phyloP scores from a whole-genome alignment of 352 stramenopile species.

The Globisporangium cystogenes region DNA sequence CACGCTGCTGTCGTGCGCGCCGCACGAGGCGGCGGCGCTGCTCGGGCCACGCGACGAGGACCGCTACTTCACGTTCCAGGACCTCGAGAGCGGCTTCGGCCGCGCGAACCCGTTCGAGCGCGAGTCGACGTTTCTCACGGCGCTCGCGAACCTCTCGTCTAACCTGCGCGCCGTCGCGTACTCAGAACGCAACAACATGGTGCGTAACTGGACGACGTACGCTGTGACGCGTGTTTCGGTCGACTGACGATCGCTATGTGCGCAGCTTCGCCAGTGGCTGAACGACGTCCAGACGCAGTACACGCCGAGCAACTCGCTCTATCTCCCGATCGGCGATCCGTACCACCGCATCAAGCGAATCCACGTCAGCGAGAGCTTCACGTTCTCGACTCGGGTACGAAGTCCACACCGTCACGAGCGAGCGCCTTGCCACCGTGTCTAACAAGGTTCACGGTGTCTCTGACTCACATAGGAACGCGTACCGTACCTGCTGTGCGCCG shows the following conservation, averaged over 20 bases:
- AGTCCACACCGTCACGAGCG: not conserved
- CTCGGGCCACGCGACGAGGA: conserved; percentile 40
- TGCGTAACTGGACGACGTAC: conserved; percentile 16
- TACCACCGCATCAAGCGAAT: conserved; percentile 75
- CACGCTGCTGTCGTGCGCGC: conserved; percentile 16
- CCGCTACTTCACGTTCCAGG: conserved; percentile 62
- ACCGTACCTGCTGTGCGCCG: conserved; percentile 67
- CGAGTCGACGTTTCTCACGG: conserved; percentile 59
- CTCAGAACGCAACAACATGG: conserved; percentile 59
- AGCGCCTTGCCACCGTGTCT: not conserved
- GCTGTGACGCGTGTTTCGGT: not conserved
- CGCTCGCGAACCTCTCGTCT: conserved; percentile 68
- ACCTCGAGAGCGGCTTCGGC: conserved; percentile 34
- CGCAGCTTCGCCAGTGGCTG: conserved; percentile 62
- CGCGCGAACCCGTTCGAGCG: conserved; percentile 55
- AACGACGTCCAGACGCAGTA: conserved; percentile 60
- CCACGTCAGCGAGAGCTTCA: conserved; percentile 78
- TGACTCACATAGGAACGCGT: conserved; percentile 48
- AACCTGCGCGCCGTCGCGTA: conserved; percentile 61
- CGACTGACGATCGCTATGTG: not conserved
- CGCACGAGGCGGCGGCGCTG: conserved; percentile 48
- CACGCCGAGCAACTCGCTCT: conserved; percentile 73
- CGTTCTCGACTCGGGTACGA: conserved; percentile 61
- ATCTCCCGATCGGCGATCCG: conserved; percentile 69
- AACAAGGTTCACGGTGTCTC: not conserved